phyloP scores from a whole-genome alignment of 1,284 basidiomycete species.

The Anthracocystis walkeri region DNA sequence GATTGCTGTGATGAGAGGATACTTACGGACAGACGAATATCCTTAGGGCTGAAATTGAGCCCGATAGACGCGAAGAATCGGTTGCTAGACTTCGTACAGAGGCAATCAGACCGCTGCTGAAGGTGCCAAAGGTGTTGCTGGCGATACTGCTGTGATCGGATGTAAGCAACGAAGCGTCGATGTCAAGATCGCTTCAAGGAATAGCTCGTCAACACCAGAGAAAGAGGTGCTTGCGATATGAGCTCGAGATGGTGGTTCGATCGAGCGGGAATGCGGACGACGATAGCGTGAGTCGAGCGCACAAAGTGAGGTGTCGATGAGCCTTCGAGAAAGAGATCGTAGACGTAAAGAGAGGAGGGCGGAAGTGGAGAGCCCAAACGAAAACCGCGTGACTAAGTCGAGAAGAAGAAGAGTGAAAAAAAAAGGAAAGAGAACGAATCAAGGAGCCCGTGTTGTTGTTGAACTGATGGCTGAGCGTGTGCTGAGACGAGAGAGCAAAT shows the following conservation, averaged over 20 bases:
- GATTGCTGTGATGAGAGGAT: background rate
- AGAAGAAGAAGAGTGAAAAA: slow-evolving; percentile 2
- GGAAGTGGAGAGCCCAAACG: slow-evolving; percentile 11
- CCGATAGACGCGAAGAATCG: background rate
- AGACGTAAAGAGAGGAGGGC: slow-evolving; percentile 5
- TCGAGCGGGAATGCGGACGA: background rate
- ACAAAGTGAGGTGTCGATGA: background rate
- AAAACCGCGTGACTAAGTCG: slow-evolving; percentile 19
- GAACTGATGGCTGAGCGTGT: slow-evolving; percentile 9
- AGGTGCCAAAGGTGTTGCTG: slow-evolving; percentile 2
- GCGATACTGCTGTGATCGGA: background rate
- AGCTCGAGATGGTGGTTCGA: slow-evolving; percentile 1
- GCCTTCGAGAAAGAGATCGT: slow-evolving; percentile 9
- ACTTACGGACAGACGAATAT: slow-evolving; percentile 33
- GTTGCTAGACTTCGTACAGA: slow-evolving; percentile 4
- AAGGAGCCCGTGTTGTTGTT: slow-evolving; percentile 7
- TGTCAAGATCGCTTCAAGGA: slow-evolving; percentile 2
- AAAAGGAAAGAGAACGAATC: background rate
- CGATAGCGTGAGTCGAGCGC: background rate
- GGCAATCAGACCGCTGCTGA: slow-evolving; percentile 6
- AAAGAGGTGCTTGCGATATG: slow-evolving; percentile 2
- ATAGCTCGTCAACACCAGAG: background rate
- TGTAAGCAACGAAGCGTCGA: background rate
- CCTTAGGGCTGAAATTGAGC: background rate
- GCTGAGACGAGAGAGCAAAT: slow-evolving; percentile 4